Evolutionary conservation across 768 basidiomycete species (phyloP), one percentile per base, ranked within the genome.

Genomic region (Hebeloma cylindrosporum): DNA sequence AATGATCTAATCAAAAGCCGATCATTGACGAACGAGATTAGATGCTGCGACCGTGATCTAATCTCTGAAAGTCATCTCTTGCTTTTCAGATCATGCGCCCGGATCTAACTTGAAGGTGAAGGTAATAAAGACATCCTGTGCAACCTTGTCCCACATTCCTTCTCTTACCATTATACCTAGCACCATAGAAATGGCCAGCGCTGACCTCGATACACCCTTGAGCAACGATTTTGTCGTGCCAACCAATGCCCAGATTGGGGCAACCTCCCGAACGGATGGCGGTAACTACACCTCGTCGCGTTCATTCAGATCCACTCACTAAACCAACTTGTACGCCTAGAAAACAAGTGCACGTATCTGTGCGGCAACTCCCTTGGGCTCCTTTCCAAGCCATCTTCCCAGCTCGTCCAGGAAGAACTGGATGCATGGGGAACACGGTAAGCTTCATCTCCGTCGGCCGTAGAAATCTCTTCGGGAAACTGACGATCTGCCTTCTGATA

Each of bases 301-400:
- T 33, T 29, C 25, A 18, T 28, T 21, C 26, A 45, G 28, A 18
- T 45, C 51, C 34, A 47, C 30, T 38, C 40, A 30, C 35, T 34
- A 43, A 54, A 16, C 31, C 14, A 28, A 14, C 21, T 25, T 48
- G 39, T 17, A 28, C 36, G 50, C 71, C 66, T 64, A 73, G 79
- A 80, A 38, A 62, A 60, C 43, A 68, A 72, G 43, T 83, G 81
- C 63, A 80, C 83, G 25, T 99, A 99, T 65, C 82, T 99, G 40
- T 94, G 91, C 62, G 96, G 96, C 25, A 98, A 99, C 69, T 97
- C 93, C 18, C 78, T 98, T 7, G 96, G 96, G 3, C 74, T 86
- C 43, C 70, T 90, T 58, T 79, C 88, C 32, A 89, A 83, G 61
- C 73, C 79, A 27, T 87, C 93, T 22, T 75, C 78, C 51, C 62